Evolutionary conservation across 495 filamentous ascomycete genomes (phyloP), one percentile per base, ranked within the genome.

Genomic region (Aspergillus indologenus): DNA sequence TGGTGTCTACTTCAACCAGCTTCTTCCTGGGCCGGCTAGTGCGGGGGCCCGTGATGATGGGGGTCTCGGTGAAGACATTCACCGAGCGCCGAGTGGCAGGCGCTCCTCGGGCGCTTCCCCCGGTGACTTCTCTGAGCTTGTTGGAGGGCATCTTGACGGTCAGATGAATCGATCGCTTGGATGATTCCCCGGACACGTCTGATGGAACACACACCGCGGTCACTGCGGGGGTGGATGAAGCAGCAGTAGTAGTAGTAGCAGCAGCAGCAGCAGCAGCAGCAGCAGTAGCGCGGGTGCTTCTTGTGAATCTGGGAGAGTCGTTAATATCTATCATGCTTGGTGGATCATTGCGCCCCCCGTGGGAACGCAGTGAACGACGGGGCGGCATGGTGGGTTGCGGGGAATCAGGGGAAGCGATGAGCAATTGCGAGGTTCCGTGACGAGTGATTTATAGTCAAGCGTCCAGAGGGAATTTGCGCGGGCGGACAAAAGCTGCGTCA

Each of bases 121-220:
- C 65, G 22, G 86, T 92, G 15, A 85, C 89, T 70, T 95, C 87
- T 34, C 89, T 87, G 54, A 94, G 80, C 77, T 90, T 94, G 75
- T 80, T 88, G 29, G 90, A 83, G 6, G 90, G 85, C 66, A 93
- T 87, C 76, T 91, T 96, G 63, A 96, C 86, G 26, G 88, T 95
- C 49, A 96, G 76, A 69, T 84, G 84, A 54, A 93, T 83, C 58
- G 88, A 87, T 71, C 82, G 83, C 59, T 76, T 79, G 42, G 75
- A 40, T 14, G 34, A 74, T 59, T 83, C 82, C 65, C 79, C 81
- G 54, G 82, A 66, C 29, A 84, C 83, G 17, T 78, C 78, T 40
- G 82, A 74, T 26, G 78, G 72, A 55, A 79, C 82, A 69, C 82
- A 82, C 62, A 82, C 79, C 51, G 85, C 75, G 20, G 84, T 83